phyloP scores from a whole-genome alignment of 2,329 filamentous ascomycete species.

The Ophiosphaerella korrae region DNA sequence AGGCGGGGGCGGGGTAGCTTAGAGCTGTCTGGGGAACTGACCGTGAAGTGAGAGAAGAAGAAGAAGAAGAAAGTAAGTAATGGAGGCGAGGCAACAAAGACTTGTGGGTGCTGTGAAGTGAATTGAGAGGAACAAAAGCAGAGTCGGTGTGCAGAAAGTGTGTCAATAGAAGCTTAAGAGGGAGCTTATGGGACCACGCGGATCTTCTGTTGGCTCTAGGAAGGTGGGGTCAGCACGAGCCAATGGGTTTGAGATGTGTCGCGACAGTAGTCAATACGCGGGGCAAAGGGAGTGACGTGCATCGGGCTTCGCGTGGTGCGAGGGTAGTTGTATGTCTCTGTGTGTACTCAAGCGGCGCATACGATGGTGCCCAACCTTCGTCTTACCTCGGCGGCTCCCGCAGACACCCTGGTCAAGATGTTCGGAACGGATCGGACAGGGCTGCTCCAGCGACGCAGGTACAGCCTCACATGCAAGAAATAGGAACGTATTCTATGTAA shows the following conservation, averaged over 20 bases:
- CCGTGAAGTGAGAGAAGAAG: constrained; percentile 8
- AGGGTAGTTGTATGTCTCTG: not conserved
- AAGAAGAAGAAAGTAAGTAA: constrained; percentile 9
- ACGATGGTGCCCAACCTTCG: constrained; percentile 23
- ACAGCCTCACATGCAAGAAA: not conserved
- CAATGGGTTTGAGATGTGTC: constrained; percentile 22
- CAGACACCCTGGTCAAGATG: constrained; percentile 6
- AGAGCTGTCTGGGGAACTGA: constrained; percentile 7
- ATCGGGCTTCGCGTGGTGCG: not conserved
- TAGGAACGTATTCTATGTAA: constrained; percentile 6
- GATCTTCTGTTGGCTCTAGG: constrained; percentile 31
- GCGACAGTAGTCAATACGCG: constrained; percentile 8
- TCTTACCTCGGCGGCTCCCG: constrained; percentile 26
- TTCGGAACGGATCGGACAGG: constrained; percentile 25
- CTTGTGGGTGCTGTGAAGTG: not conserved
- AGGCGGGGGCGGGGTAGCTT: constrained; percentile 22
- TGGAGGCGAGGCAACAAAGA: not conserved
- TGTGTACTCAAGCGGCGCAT: constrained; percentile 1
- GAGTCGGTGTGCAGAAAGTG: constrained; percentile 22
- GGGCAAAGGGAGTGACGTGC: constrained; percentile 6
- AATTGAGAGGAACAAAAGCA: not conserved
- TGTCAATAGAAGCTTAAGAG: constrained; percentile 21
- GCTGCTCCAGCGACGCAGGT: constrained; percentile 1
- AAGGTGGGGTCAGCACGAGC: constrained; percentile 34
- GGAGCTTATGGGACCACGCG: constrained; percentile 35